These are phyloP conservation scores for Colletotrichum orbiculare DNA, from an alignment of 2,329 filamentous ascomycete genomes.

Conservation along the genomic window DNA sequence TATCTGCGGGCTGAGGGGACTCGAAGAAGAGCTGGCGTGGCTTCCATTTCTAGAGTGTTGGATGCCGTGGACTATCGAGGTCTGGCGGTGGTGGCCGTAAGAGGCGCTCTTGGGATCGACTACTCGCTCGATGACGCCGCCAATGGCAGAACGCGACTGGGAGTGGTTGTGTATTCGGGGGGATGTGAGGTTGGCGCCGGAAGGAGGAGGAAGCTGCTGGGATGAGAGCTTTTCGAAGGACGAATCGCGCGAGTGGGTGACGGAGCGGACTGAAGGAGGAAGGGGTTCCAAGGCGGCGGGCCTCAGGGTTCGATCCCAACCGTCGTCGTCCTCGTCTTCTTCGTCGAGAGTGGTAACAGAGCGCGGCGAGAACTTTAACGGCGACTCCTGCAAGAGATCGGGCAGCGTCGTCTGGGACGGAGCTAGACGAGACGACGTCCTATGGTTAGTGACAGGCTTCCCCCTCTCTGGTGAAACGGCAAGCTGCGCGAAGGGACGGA, in stretches of 20 bases:
- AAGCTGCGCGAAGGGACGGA: conserved; percentile 39
- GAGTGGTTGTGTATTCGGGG: conserved; percentile 53
- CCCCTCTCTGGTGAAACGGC: conserved; percentile 47
- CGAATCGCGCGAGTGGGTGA: conserved; percentile 67
- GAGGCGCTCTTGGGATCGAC: conserved; percentile 65
- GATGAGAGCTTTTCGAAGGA: conserved; percentile 65
- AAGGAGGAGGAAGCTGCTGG: conserved; percentile 33
- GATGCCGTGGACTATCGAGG: conserved; percentile 95
- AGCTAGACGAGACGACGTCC: conserved; percentile 51
- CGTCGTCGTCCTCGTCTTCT: conserved; percentile 59
- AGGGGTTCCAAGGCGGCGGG: conserved; percentile 54
- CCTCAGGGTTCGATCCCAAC: conserved; percentile 64
- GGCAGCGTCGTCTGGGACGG: conserved; percentile 70
- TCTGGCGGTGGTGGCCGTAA: conserved; percentile 94
- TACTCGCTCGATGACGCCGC: conserved; percentile 61
- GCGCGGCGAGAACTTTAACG: conserved; percentile 62
- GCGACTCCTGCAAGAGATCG: conserved; percentile 63
- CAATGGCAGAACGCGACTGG: conserved; percentile 53
- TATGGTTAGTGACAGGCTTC: conserved; percentile 37
- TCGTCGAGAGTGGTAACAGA: conserved; percentile 63
- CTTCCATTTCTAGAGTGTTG: conserved; percentile 94
- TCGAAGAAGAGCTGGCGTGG: conserved; percentile 80
- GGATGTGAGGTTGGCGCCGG: conserved; percentile 45
- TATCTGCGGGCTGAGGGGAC: conserved; percentile 88
- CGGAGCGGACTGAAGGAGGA: conserved; percentile 49